These are phyloP conservation scores for Favolaschia claudopus DNA, from an alignment of 768 basidiomycete species.

Conservation along the genomic window DNA sequence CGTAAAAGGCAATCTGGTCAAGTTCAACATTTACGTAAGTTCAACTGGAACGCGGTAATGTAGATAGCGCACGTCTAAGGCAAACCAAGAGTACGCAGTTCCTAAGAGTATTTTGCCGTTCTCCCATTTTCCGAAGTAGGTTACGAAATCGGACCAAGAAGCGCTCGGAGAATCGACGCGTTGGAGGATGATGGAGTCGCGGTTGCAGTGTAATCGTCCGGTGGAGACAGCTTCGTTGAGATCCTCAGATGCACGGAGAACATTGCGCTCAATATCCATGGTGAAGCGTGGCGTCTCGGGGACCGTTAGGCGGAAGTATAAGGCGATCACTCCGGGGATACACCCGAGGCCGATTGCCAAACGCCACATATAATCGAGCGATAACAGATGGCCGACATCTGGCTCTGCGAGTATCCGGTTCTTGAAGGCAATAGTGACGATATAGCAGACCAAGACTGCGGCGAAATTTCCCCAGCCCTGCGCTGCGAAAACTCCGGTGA, in stretches of 20 bases:
- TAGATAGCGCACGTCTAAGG: constrained; percentile 66
- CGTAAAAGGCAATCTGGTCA: constrained; percentile 83
- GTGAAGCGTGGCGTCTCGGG: constrained; percentile 92
- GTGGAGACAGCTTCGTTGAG: constrained; percentile 71
- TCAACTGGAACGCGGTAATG: background rate
- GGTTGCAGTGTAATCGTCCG: constrained; percentile 55
- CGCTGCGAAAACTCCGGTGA: constrained; percentile 86
- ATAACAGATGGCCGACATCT: constrained; percentile 44
- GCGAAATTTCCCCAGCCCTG: constrained; percentile 90
- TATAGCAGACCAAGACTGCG: constrained; percentile 70
- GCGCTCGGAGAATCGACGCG: constrained; percentile 76
- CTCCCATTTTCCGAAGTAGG: constrained; percentile 75
- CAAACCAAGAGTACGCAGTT: constrained; percentile 87
- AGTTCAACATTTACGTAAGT: background rate
- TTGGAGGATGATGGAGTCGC: constrained; percentile 64
- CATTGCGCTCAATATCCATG: constrained; percentile 90
- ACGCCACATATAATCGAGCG: constrained; percentile 85
- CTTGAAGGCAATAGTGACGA: constrained; percentile 77
- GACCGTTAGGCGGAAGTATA: constrained; percentile 94
- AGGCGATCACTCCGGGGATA: constrained; percentile 79
- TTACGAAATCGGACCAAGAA: constrained; percentile 67
- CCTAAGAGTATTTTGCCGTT: constrained; percentile 85
- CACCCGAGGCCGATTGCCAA: constrained; percentile 89
- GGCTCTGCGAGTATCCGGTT: constrained; percentile 52
- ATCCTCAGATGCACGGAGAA: constrained; percentile 76